Evolutionary conservation across 768 basidiomycete genomes (phyloP).

Genomic region (Russula griseocarnosa): DNA sequence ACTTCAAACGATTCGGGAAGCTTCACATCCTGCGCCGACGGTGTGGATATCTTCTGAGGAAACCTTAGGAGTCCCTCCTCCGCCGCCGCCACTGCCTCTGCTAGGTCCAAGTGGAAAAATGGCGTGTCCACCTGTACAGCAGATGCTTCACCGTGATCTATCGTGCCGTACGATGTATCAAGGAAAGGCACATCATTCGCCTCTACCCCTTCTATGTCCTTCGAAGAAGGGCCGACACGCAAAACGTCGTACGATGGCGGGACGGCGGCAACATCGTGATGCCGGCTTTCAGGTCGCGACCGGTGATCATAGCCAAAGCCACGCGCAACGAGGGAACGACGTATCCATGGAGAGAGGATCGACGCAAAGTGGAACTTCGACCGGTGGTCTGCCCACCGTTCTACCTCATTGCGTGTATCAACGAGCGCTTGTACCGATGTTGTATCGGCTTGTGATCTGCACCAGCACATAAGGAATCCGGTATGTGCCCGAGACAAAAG

Average conservation of each 20-base stretch:
- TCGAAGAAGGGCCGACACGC: conserved; percentile 35
- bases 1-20: background rate
- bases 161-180: conserved; percentile 20
- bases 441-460: conserved; percentile 82
- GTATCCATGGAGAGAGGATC: conserved; percentile 90
- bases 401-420: conserved; percentile 83
- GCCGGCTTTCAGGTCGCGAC: conserved; percentile 33
- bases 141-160: conserved; percentile 20
- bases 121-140: conserved; percentile 58
- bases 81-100: conserved; percentile 34
- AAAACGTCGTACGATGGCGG: conserved; percentile 58
- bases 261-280: conserved; percentile 70
- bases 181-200: background rate
- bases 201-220: conserved; percentile 26
- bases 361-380: conserved; percentile 96
- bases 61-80: conserved; percentile 27
- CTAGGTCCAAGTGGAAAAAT: conserved; percentile 77
- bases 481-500: background rate
- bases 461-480: conserved; percentile 8
- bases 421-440: conserved; percentile 89
- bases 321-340: conserved; percentile 81
- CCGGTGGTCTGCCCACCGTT: conserved; percentile 77
- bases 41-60: background rate
- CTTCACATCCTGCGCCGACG: background rate
- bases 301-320: conserved; percentile 79